phyloP scores from a whole-genome alignment of 352 stramenopile genomes.

The Phytopythium ostracodes region DNA sequence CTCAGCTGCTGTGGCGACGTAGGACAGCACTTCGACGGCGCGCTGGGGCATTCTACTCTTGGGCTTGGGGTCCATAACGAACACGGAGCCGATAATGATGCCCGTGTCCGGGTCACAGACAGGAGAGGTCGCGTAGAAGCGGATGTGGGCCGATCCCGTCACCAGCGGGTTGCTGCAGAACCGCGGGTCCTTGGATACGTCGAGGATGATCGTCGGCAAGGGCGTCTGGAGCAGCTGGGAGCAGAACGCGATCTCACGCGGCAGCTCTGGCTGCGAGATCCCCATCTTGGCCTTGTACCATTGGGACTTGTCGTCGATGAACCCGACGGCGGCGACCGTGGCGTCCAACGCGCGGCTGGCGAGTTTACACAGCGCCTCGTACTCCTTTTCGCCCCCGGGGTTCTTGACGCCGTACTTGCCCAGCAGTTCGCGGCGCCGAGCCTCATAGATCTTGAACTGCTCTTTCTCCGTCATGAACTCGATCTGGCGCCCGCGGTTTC shows the following conservation, averaged over 20 bases:
- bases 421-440: constrained; percentile 37
- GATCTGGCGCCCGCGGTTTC: constrained; percentile 14
- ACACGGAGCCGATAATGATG: constrained; percentile 74
- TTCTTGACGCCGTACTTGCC: constrained; percentile 38
- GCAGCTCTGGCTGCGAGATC: constrained; percentile 56
- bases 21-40: constrained; percentile 63
- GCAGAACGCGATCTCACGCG: constrained; percentile 65
- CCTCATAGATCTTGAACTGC: constrained; percentile 47
- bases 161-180: constrained; percentile 88
- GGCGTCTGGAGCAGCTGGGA: constrained; percentile 40
- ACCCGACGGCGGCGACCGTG: constrained; percentile 59
- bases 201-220: constrained; percentile 69
- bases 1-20: constrained; percentile 50
- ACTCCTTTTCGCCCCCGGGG: constrained; percentile 45
- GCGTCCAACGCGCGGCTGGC: constrained; percentile 55
- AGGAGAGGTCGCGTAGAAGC: constrained; percentile 89
- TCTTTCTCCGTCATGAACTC: constrained; percentile 43
- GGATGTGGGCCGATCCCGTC: constrained; percentile 82
- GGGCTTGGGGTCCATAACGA: constrained; percentile 67
- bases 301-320: constrained; percentile 55
- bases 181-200: constrained; percentile 76
- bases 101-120: constrained; percentile 55
- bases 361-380: constrained; percentile 70
- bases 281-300: constrained; percentile 77
- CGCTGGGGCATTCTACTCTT: constrained; percentile 45